phyloP scores from a whole-genome alignment of 1,284 basidiomycete species.

The Grifola frondosa region DNA sequence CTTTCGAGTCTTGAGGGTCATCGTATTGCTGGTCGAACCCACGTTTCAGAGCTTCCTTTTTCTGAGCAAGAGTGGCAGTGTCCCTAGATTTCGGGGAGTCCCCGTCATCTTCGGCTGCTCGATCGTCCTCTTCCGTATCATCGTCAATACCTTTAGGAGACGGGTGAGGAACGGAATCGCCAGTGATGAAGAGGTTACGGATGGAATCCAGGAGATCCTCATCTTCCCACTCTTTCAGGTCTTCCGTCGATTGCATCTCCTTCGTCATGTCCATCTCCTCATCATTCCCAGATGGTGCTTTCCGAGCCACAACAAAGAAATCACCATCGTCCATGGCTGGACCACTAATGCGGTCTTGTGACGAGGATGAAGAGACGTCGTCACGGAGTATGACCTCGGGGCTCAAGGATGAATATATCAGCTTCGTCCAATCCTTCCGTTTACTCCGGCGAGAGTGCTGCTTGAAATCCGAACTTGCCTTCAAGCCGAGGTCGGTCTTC shows the following conservation, averaged over 20 bases:
- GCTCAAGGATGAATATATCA: slow-evolving; percentile 80
- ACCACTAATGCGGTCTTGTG: slow-evolving; percentile 32
- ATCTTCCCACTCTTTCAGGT: slow-evolving; percentile 78
- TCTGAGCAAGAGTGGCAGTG: slow-evolving; percentile 69
- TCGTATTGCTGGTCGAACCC: slow-evolving; percentile 98
- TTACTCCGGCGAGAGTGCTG: slow-evolving; percentile 43
- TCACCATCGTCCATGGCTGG: slow-evolving; percentile 57
- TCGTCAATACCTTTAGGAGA: slow-evolving; percentile 18
- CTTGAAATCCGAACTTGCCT: slow-evolving; percentile 54
- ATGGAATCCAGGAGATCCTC: slow-evolving; percentile 87
- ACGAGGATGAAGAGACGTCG: slow-evolving; percentile 33
- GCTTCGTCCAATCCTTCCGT: slow-evolving; percentile 77
- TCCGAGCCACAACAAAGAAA: slow-evolving; percentile 68
- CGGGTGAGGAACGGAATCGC: slow-evolving; percentile 40
- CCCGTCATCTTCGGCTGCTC: slow-evolving; percentile 40
- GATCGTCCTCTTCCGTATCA: slow-evolving; percentile 44
- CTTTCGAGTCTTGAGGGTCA: slow-evolving; percentile 74
- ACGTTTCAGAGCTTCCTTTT: slow-evolving; percentile 90
- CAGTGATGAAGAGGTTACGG: slow-evolving; percentile 90
- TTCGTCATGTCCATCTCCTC: slow-evolving; percentile 72
- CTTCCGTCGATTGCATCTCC: slow-evolving; percentile 45
- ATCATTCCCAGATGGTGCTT: slow-evolving; percentile 45
- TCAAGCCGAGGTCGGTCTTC: slow-evolving; percentile 73
- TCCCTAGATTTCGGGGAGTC: slow-evolving; percentile 22
- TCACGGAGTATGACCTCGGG: slow-evolving; percentile 71